Conservation (phyloP, 75 land plant species). For the Picea glauca region DNA sequence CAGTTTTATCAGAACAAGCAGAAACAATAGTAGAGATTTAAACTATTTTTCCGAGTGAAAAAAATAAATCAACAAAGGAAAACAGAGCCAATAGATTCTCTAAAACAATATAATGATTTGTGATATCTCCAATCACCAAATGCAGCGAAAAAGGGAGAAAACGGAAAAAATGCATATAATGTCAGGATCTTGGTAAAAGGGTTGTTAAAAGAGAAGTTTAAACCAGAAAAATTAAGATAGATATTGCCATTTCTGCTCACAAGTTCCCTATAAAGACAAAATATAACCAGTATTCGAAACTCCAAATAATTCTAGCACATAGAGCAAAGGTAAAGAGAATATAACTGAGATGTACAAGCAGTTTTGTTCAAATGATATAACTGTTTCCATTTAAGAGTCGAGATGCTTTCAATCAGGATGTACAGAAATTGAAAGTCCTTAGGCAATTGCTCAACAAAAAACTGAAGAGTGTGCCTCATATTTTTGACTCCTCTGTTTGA, state of each 20-base stretch:
- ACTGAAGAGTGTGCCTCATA: background rate
- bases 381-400: background rate
- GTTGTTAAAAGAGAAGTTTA: background rate
- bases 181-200: background rate
- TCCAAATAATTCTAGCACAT: background rate
- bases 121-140: background rate
- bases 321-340: background rate
- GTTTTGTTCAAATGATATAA: background rate
- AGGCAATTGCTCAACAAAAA: background rate
- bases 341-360: background rate
- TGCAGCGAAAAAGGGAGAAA: background rate
- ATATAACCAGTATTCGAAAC: background rate
- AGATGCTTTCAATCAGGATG: background rate
- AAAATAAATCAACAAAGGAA: background rate
- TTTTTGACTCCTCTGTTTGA: background rate
- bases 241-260: background rate
- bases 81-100: constrained; percentile 6
- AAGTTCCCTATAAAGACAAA: background rate
- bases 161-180: background rate
- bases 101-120: constrained; percentile 6
- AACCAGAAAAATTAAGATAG: background rate
- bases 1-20: background rate
- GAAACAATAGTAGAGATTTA: background rate
- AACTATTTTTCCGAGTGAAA: background rate
- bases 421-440: background rate